Evolutionary conservation across 257 asterid genomes (phyloP), one percentile per base, ranked within the genome.

Genomic region (Anisodus tanguticus): DNA sequence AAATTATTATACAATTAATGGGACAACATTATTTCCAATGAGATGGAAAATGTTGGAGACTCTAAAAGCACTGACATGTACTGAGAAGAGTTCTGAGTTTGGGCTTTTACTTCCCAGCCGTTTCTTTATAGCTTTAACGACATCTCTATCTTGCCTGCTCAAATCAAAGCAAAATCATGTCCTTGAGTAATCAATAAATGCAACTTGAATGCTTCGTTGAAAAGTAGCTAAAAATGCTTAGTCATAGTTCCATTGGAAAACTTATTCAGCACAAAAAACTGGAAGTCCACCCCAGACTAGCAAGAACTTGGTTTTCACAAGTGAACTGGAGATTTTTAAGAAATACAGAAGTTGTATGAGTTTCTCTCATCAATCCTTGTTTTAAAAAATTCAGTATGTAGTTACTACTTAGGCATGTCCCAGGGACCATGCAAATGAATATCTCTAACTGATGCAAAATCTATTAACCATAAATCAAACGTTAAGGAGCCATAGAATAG

Each of bases 81-180:
- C 94, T 2, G 98, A 86, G 83, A 87, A 90, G 79, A 97, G 95
- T 87, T 92, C 97, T 86, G 91, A 85, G 83, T 85, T 92, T 3
- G 91, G 12, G 55, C 78, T 77, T 88, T 93, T 97, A 91, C 97
- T 94, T 76, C 95, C 98, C 41, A 97, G 86, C 57, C 98, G 95
- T 85, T 94, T 97, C 90, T 95, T 97, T 79, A 97, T 90, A 55
- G 98, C 97, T 90, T 95, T 97, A 31, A 89, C 87, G 35, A 97
- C 98, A 89, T 93, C 98, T 91, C 91, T 94, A 70, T 98, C 97
- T 89, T 87, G 91, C 82, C 99, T 91, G 91, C 41, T 74, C 57
- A 63, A 84, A 39, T 45, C 8, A 83, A 84, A 79, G 72, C 59
- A 13, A 80, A 17, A 62, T 26, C 84, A 57, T 2, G 12, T 47